Base-by-base conservation (phyloP, 108 stramenopile genomes). In the Fistulifera solaris region DNA sequence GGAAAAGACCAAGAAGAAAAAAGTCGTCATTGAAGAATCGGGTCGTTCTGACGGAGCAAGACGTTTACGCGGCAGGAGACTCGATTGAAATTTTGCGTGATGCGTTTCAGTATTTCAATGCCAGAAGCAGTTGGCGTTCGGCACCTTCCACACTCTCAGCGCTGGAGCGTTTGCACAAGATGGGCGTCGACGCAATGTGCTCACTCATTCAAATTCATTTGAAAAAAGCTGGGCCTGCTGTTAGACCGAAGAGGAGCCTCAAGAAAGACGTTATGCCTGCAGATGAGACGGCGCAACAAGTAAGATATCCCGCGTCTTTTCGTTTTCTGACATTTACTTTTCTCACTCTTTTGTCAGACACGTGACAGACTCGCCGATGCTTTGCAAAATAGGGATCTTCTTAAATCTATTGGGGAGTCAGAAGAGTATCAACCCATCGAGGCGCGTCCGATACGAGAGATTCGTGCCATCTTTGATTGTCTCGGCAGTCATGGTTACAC, bases 21-120 rank as follows among this genome's bases (percentile, higher is more conserved):
- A 65, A 51, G 28, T 35, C 23, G 15, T 51, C 45, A 12, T 28
- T 51, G 24, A 51, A 45, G 26, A 68, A 70, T 61, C 35, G 19
- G 7, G 59, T n/a, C n/a, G n/a, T 73, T 23, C 52, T 87, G 54
- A 68, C 81, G 27, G 89, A 91, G 66, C 83, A 85, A 53, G 89
- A 91, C 52, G 75, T 91, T 45, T 87, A 91, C 58, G 83, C 85
- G 0, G 89, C 85, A 0, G 85, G 80, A 0, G 89, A 91, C 63
- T 66, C 72, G 21, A 80, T 91, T 85, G 89, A 91, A 52, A 87
- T 91, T 45, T 70, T 91, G 13, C 60, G 85, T 22, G 89, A 91
- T 71, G 85, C 89, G 10, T 80, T 79, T 61, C 63, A 71, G 0
- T 91, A 80, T 68, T 91, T 91, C 68, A 43, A 71, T 3, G 68